Evolutionary conservation across 2,329 filamentous ascomycete genomes (phyloP).

Genomic region (Aspergillus brasiliensis): DNA sequence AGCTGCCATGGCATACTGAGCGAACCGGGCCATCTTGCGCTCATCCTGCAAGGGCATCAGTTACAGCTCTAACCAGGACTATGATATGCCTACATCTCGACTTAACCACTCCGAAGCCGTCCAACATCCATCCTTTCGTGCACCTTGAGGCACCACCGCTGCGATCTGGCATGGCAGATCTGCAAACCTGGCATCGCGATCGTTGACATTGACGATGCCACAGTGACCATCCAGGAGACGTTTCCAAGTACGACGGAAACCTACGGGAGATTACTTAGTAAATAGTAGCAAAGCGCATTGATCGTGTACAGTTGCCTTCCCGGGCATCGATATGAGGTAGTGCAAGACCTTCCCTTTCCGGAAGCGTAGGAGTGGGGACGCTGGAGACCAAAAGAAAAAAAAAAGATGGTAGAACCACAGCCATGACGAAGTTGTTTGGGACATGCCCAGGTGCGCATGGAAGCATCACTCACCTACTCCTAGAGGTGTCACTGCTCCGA

Average conservation of each 20-base stretch:
- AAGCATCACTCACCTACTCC: slow-evolving; percentile 63
- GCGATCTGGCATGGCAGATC: slow-evolving; percentile 82
- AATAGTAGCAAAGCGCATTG: not conserved
- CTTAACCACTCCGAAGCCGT: slow-evolving; percentile 48
- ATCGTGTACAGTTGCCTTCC: slow-evolving; percentile 21
- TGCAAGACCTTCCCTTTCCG: slow-evolving; percentile 35
- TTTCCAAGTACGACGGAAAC: slow-evolving; percentile 75
- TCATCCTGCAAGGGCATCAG: slow-evolving; percentile 51
- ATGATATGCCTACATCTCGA: slow-evolving; percentile 38
- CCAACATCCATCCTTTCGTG: slow-evolving; percentile 47
- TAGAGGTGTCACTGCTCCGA: slow-evolving; percentile 80
- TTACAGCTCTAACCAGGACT: not conserved
- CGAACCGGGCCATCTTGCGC: slow-evolving; percentile 85
- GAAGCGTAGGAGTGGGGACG: slow-evolving; percentile 31
- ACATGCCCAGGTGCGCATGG: slow-evolving; percentile 4
- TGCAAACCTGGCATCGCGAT: slow-evolving; percentile 65
- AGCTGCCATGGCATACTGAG: slow-evolving; percentile 88
- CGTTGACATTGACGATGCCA: slow-evolving; percentile 73
- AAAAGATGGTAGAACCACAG: not conserved
- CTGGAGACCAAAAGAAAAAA: slow-evolving; percentile 7
- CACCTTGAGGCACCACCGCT: slow-evolving; percentile 71
- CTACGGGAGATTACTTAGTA: slow-evolving; percentile 38
- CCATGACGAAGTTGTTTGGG: slow-evolving; percentile 4
- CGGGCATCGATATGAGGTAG: slow-evolving; percentile 24
- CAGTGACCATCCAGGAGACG: slow-evolving; percentile 77